Evolutionary conservation across 345 rosid species (phyloP).

Genomic region (Tarenaya hassleriana): DNA sequence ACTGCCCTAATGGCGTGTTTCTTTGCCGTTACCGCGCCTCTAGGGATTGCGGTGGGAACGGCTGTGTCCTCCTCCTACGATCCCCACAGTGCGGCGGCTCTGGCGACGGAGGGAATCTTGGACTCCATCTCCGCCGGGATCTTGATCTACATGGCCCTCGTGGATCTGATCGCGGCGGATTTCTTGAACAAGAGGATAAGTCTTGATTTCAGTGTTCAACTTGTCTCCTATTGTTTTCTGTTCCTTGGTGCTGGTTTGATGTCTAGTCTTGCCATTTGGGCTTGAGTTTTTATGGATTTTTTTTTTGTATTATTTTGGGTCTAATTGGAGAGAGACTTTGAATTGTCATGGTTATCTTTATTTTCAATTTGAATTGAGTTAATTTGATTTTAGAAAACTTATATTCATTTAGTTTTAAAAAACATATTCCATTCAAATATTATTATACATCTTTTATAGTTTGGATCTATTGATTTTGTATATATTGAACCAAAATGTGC

Average conservation of each 20-base stretch:
- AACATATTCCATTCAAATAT: too few species aligned
- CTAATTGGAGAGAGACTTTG: too few species aligned
- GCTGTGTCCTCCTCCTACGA: constrained; percentile 59
- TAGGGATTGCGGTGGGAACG: constrained; percentile 61
- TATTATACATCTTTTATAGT: too few species aligned
- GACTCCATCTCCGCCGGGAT: constrained; percentile 87
- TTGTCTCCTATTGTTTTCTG: constrained; percentile 62
- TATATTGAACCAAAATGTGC: too few species aligned
- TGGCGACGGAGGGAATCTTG: constrained; percentile 66
- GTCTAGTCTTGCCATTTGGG: constrained; percentile 84
- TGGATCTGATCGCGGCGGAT: constrained; percentile 88
- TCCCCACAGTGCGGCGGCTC: constrained; percentile 49
- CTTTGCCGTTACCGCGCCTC: constrained; percentile 69
- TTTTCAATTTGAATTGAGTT: too few species aligned
- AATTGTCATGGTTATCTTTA: too few species aligned
- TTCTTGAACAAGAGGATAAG: constrained; percentile 87
- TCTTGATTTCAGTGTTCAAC: constrained; percentile 69
- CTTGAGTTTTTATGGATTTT: constrained; percentile 29
- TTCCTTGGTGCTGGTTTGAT: constrained; percentile 91
- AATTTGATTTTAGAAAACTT: too few species aligned
- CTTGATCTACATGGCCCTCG: constrained; percentile 89
- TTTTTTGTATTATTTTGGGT: background rate
- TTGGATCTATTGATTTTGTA: too few species aligned
- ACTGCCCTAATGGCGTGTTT: constrained; percentile 65
- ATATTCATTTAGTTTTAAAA: too few species aligned